These are phyloP conservation scores for Myriosclerotinia scirpicola DNA, from an alignment of 2,329 filamentous ascomycete genomes.

Conservation along the genomic window DNA sequence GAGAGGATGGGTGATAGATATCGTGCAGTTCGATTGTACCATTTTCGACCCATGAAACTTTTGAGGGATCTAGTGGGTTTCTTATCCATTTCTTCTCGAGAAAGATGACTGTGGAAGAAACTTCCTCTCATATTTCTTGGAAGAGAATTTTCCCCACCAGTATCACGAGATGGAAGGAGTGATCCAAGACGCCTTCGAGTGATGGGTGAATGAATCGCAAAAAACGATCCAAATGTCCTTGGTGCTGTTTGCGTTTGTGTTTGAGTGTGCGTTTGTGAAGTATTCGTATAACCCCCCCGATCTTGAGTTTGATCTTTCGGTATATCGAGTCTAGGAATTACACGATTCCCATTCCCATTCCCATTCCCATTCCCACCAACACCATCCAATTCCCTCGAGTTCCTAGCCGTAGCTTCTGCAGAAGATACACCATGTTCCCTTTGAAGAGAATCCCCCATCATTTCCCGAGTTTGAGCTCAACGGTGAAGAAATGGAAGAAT, in stretches of 20 bases:
- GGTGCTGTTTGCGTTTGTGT: not conserved
- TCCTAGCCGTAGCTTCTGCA: not conserved
- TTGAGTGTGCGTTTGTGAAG: no score
- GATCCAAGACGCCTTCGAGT: not conserved
- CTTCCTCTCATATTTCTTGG: conserved; percentile 2
- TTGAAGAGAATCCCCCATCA: not conserved
- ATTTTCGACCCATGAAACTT: conserved; percentile 5
- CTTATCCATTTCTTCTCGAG: conserved; percentile 1
- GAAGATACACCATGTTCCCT: not conserved
- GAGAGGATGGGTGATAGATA: not conserved
- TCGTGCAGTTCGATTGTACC: not conserved
- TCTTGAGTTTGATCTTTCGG: no score
- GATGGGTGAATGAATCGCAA: not conserved
- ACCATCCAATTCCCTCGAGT: not conserved
- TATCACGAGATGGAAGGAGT: conserved; percentile 1
- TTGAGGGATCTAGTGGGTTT: conserved; percentile 2
- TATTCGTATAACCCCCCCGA: not conserved
- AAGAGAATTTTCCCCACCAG: not conserved
- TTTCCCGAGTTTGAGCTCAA: not conserved
- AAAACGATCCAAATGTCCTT: not conserved
- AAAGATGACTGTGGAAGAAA: not conserved
- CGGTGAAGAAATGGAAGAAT: not conserved
- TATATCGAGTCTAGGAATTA: no score
- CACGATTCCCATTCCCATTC: no score
- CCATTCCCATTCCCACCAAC: not conserved